Base-by-base conservation (phyloP, 805 yeast genomes). In the Starmerella tilneyi region DNA sequence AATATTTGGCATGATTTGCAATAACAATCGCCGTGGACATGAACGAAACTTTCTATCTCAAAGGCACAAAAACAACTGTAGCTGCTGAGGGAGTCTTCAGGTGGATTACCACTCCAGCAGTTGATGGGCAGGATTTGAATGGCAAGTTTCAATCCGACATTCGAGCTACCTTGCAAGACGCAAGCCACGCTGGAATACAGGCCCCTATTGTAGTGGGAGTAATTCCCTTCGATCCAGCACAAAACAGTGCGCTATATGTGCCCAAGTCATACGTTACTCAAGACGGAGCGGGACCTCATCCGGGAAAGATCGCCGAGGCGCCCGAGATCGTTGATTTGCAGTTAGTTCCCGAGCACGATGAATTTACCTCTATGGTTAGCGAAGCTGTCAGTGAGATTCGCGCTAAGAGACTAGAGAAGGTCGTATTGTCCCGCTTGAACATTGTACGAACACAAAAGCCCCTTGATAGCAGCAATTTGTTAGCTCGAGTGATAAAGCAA, bases 151-250 rank as follows among this genome's bases (percentile, higher is more conserved):
- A 45, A 13, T 15, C 32, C 4, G 36, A 40, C 9, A 12, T 48
- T 2, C 22, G 16, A 3, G 5, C 31, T 2, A 45, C 51, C 1
- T 29, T 48, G 6, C 13, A 12, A 3, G 33, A 33, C 24, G 51
- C 51, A 6, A 15, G 27, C 11, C 21, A 15, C 4, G 49, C 44
- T 2, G 51, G 51, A 3, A 43, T 49, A 9, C 35, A 38, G n/a
- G 27, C 46, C 5, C 52, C 52, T 3, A 34, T 49, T 8, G 37
- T 46, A 2, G 49, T 43, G 9, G 52, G 52, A 6, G 47, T 45
- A 4, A 49, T 49, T n/a, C 52, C 52, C 2, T 49, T 49, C 17
- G 49, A 49, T 27, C 42, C 52, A 2, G 13, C 35, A 11, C 30
- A 43, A n/a, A 27, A 21, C 1, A 30, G 39, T 16, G 49, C 48